Percentiles rank a stretch among this genome's conserved stretches.
phyloP scores from a whole-genome alignment of 495 filamentous ascomycete species.

The Talaromyces liani region DNA sequence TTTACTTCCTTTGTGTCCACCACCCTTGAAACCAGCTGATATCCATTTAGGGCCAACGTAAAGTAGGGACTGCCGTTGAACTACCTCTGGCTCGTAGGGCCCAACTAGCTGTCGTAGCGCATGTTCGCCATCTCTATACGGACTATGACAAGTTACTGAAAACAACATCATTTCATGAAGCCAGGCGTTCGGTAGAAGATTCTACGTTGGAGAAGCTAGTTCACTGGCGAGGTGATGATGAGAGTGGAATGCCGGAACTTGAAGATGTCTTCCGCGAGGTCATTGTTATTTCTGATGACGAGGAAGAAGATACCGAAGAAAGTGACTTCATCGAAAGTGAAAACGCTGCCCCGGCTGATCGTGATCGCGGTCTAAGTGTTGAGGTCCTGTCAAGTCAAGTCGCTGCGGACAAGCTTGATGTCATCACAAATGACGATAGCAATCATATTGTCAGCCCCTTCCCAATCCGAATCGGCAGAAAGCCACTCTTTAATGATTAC shows the following conservation, averaged over 20 bases:
- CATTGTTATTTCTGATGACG: slow-evolving; percentile 75
- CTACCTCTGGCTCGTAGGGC: slow-evolving; percentile 65
- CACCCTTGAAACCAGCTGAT: slow-evolving; percentile 2
- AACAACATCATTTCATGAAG: slow-evolving; percentile 56
- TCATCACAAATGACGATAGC: neutral
- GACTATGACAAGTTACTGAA: slow-evolving; percentile 74
- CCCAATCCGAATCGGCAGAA: slow-evolving; percentile 10
- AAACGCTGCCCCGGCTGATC: slow-evolving; percentile 13
- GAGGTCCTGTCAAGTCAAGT: slow-evolving; percentile 31
- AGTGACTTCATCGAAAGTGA: slow-evolving; percentile 14
- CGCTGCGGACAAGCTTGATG: slow-evolving; percentile 10
- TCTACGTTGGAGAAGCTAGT: slow-evolving; percentile 64
- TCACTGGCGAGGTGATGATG: slow-evolving; percentile 84
- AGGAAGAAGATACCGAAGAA: slow-evolving; percentile 48
- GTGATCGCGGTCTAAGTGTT: slow-evolving; percentile 28
- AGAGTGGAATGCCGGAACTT: slow-evolving; percentile 64
- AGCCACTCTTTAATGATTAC: slow-evolving; percentile 21
- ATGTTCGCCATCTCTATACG: slow-evolving; percentile 81
- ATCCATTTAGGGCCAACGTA: slow-evolving; percentile 36
- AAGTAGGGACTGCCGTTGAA: slow-evolving; percentile 62
- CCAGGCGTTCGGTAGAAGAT: slow-evolving; percentile 62
- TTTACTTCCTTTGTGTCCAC: slow-evolving; percentile 6
- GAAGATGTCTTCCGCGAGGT: slow-evolving; percentile 77
- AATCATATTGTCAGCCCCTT: slow-evolving; percentile 3
- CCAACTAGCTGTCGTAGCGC: slow-evolving; percentile 76